Base-by-base conservation (phyloP, 345 rosid species). In the Cardiospermum halicacabum region DNA sequence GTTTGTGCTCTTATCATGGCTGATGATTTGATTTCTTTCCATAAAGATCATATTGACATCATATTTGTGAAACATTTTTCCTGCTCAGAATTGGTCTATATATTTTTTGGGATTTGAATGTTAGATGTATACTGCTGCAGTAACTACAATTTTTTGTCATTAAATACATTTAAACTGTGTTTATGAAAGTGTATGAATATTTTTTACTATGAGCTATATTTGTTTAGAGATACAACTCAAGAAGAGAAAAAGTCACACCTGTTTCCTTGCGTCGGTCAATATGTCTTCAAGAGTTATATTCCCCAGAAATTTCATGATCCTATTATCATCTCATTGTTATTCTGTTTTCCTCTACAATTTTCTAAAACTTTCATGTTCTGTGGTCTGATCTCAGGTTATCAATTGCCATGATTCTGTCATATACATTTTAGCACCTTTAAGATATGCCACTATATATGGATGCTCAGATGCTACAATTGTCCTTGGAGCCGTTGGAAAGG, bases 401-500 rank as follows among this genome's bases (percentile, higher is more conserved):
- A 91, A 95, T 77, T 91, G 99, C 78, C 98, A 95, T 60, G 99
- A 91, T 73, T 95, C 98, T 60, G 88, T 79, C 55, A 83, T 95
- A 74, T 95, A 95, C 75, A 86, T 95, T 73, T 78, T 95, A 74
- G 91, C 96, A 18, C 99, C 99, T 49, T 66, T 95, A 75, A 84
- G 93, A 82, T 89, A 91, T 74, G 92, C 89, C 43, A 91, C 96
- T 15, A 62, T 95, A 54, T 89, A 95, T 72, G 99, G 99, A 75
- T 91, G 96, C 81, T 95, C 99, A 53, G 99, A 91, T 75, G 72
- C 98, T 51, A 95, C 99, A 53, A 84, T 95, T 70, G 84, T 95
- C 77, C 82, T 95, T 70, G 99, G 99, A 78, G 98, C 99, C 61
- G 94, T 89, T 72, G 99, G 99, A 78, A 95, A 95, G 99, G 99